Evolutionary conservation across 1,284 basidiomycete genomes (phyloP), one percentile per base, ranked within the genome.

Genomic region (Trichosporon asahii): DNA sequence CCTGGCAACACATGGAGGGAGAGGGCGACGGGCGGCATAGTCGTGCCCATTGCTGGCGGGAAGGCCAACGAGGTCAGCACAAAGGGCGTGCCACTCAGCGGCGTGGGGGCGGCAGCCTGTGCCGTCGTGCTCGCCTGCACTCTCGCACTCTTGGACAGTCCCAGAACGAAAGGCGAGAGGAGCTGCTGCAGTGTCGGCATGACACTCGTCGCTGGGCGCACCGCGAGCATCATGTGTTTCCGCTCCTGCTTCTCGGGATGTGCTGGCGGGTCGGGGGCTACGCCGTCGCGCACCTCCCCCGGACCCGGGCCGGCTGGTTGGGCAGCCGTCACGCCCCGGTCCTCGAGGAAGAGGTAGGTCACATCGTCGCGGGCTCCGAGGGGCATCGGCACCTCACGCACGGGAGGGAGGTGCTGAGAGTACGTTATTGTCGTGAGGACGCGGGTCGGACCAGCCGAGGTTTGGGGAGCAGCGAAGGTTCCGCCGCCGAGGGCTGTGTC

Each of bases 161-260:
- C 81, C 49, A 82, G 72, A 1, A 80, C 80, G 63, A 82, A 80
- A 5, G 78, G 78, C 60, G 74, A 79, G 9, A 80, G 70, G 15
- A 82, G 73, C 40, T 78, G 77, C 33, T 80, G 79, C n/a, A 82
- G 69, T 37, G 80, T 71, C 2, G 79, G 78, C 37, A 77, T 67
- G 23, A 79, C 77, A 3, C 66, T 60, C 0, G 71, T 72, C 11
- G 76, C 73, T 1, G 80, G 81, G 66, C 73, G 72, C 8, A 80
- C 76, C 12, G 78, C 77, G 11, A 80, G 35, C 33, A 23, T 33
- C 65, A 53, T 66, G 44, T 53, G 44, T 14, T 66, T 55, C 33
- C 25, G 37, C 49, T 35, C 49, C 6, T 55, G 27, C 14, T 61
- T 55, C 31, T 46, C 33, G 15, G n/a, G 12, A 9, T 21, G 27